Evolutionary conservation across 805 yeast genomes (phyloP), one percentile per base, ranked within the genome.

Genomic region (Monosporozyma servazzii): DNA sequence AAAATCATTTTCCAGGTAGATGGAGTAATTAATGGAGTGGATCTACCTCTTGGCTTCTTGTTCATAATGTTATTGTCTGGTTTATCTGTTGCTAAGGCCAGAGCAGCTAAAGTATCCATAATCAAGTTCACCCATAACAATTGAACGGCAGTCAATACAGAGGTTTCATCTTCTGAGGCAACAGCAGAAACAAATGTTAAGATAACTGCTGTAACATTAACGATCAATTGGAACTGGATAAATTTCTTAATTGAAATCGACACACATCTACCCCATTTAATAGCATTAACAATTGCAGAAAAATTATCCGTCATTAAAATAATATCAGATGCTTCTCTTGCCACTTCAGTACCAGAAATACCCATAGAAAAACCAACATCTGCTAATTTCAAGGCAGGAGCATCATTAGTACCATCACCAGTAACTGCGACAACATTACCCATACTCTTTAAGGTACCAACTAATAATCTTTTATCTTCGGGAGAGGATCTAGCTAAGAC

Each of bases 341-440:
- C 99, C 55, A 93, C 98, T 70, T 93, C 99, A 2, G 99, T 93
- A 57, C 99, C 99, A 8, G 96, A 78, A 54, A 90, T 88, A 58
- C 99, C 99, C 99, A 93, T 93, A 2, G 98, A 87, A 65, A 93
- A 91, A 1, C 99, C 99, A 53, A 93, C 96, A 71, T 93, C 98
- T 0, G 99, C 99, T 53, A 90, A 75, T 64, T 91, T 88, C 63
- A 93, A 77, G 3, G 99, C 98, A 15, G 97, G 97, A 0, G 98
- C 99, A 75, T 93, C 99, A 67, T 93, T 93, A 8, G 98, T 91
- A 70, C 99, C 99, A 68, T 93, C 99, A 65, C 99, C 99, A 39
- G 99, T 93, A 36, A 91, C 98, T 1, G 99, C 99, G 48, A 93
- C 99, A 36, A 91, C 95, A 63, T 93, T 97, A 23, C 95, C 95